A percentile compares a stretch with the other conserved stretches of the same genome.
Evolutionary conservation across 2,329 filamentous ascomycete genomes (phyloP).

Genomic region (Diaporthe sp.): DNA sequence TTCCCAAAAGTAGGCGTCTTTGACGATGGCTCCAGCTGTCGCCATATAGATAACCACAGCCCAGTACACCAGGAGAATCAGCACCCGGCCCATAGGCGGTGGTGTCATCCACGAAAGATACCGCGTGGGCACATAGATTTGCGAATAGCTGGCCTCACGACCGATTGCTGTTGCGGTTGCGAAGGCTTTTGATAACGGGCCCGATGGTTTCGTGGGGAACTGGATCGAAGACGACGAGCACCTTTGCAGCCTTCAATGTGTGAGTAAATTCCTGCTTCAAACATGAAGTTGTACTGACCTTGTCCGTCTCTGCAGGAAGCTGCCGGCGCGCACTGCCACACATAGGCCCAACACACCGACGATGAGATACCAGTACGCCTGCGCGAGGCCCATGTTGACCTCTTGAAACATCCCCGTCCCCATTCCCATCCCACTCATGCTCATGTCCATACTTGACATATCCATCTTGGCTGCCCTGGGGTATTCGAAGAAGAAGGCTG

Average conservation of each 20-base stretch:
- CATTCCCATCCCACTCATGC: conserved; percentile 50
- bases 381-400: conserved; percentile 64
- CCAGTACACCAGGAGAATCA: conserved; percentile 70
- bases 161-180: conserved; percentile 69
- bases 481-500: background rate
- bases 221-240: conserved; percentile 57
- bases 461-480: conserved; percentile 41
- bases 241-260: conserved; percentile 58
- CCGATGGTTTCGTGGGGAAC: conserved; percentile 66
- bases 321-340: conserved; percentile 56
- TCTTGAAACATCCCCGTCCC: conserved; percentile 56
- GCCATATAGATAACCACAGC: conserved; percentile 70
- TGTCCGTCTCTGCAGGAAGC: conserved; percentile 55
- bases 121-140: conserved; percentile 60
- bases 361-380: conserved; percentile 71
- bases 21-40: conserved; percentile 59
- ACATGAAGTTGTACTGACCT: conserved; percentile 52
- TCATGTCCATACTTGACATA: conserved; percentile 38
- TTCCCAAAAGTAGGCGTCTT: conserved; percentile 71
- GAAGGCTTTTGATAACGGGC: conserved; percentile 62
- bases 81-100: conserved; percentile 67
- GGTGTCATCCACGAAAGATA: conserved; percentile 69
- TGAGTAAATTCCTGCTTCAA: background rate
- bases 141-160: conserved; percentile 69
- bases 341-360: conserved; percentile 61